Evolutionary conservation across 106 monocot species (phyloP).

Genomic region (Vanilla planifolia): DNA sequence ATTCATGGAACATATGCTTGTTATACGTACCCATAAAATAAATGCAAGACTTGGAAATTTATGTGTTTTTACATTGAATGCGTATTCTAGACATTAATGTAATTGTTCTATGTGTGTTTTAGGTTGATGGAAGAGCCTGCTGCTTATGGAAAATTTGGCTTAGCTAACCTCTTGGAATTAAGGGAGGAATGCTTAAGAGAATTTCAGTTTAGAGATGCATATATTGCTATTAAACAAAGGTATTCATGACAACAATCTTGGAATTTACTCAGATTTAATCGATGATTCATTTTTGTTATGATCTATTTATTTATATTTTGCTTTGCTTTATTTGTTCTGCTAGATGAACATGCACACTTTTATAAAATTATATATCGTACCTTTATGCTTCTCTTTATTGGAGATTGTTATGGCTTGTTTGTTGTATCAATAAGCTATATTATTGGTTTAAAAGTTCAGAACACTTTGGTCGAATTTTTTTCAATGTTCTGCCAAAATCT

Average conservation of each 20-base stretch:
- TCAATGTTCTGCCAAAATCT: no score
- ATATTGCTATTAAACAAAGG: slow-evolving; percentile 94
- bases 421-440: no score
- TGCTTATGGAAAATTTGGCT: slow-evolving; percentile 95
- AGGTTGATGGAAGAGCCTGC: slow-evolving; percentile 99
- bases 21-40: neutral
- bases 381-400: no score
- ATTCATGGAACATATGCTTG: neutral
- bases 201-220: slow-evolving; percentile 92
- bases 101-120: slow-evolving; percentile 2
- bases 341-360: no score
- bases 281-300: neutral
- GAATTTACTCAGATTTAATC: neutral
- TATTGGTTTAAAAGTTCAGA: no score
- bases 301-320: slow-evolving; percentile 1
- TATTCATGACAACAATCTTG: neutral
- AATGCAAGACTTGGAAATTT: neutral
- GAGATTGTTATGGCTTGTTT: no score
- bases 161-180: slow-evolving; percentile 93
- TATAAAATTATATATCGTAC: no score
- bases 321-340: neutral
- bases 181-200: slow-evolving; percentile 99
- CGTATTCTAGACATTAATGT: neutral
- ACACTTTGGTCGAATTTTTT: no score
- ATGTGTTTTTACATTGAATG: neutral